Evolutionary conservation across 176 grass and related monocot species (phyloP), one percentile per base, ranked within the genome.

Genomic region (barley (Hordeum vulgare)): DNA sequence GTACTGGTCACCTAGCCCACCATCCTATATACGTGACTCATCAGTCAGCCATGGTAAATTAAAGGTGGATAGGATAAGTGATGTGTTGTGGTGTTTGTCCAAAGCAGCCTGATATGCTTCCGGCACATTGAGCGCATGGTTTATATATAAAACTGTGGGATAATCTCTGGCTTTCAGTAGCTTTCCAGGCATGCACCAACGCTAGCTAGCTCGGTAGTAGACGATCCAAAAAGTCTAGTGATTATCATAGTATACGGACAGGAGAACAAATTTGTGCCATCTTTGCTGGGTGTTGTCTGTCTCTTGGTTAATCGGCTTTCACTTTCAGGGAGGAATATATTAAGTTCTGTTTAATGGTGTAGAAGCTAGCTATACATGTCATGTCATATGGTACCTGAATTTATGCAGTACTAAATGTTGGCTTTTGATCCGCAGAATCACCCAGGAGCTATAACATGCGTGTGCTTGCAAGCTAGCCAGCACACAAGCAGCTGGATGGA

Each of bases 321-420:
- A 83, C 80, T 83, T 86, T 61, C 66, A 83, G 60, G 80, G 67
- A 83, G 75, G 79, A 90, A 86, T 86, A 67, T 66, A 6, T 79
- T 83, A 83, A 49, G 84, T 79, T 75, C 47, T 29, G 15, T 80
- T 21, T 78, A 41, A 42, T 80, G 66, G 79, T 86, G 83, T 53
- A 20, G 17, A 53, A 53, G 49, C 6, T 53, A 53, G 49, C 49
- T 6, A 47, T n/a, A n/a, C n/a, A n/a, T 47, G 44, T 47, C 49
- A 20, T 53, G 17, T 47, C 44, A 15, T 47, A 1, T 47, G 44
- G 4, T 47, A 47, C 44, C 14, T 47, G 21, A 11, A 39, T 60
- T 13, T 75, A 45, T 65, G 5, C 57, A 33, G 44, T 71, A 58
- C 56, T 33, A 33, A 33, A n/a, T n/a, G n/a, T n/a, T n/a, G n/a